Evolutionary conservation across 306 rosid species (phyloP).

Genomic region (Rubus idaeus): DNA sequence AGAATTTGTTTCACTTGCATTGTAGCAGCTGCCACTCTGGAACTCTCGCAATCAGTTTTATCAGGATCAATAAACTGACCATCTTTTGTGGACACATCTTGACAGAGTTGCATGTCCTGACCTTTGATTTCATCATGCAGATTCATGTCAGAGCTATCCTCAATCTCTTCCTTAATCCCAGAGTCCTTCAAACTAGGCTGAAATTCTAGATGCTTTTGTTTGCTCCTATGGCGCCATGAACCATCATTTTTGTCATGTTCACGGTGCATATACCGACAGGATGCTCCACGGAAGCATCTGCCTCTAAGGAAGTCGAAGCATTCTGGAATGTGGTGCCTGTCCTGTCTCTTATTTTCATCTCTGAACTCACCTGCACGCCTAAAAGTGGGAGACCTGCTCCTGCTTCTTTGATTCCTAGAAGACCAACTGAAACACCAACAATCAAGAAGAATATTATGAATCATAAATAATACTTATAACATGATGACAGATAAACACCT

Average conservation of each 20-base stretch:
- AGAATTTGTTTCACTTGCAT: conserved; percentile 31
- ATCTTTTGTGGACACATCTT: conserved; percentile 28
- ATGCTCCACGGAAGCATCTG: conserved; percentile 78
- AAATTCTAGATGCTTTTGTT: conserved; percentile 45
- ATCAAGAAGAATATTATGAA: conserved; percentile 27
- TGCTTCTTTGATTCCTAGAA: conserved; percentile 68
- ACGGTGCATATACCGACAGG: conserved; percentile 73
- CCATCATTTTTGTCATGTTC: conserved; percentile 58
- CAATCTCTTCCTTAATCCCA: conserved; percentile 36
- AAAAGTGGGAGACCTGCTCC: conserved; percentile 79
- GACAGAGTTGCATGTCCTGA: conserved; percentile 41
- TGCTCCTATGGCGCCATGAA: conserved; percentile 57
- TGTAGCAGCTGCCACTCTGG: conserved; percentile 36
- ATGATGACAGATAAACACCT: neutral
- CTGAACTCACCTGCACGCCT: conserved; percentile 58
- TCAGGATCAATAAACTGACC: conserved; percentile 34
- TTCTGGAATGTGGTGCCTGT: conserved; percentile 46
- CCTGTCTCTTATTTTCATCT: conserved; percentile 57
- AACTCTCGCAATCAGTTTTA: conserved; percentile 35
- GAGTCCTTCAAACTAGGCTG: conserved; percentile 35
- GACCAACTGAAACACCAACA: conserved; percentile 63
- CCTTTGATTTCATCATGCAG: conserved; percentile 41
- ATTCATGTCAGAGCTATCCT: conserved; percentile 29
- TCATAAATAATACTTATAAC: conserved; percentile 1
- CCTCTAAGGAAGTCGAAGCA: conserved; percentile 77